Percentiles rank a stretch among this genome's conserved stretches.
These are phyloP conservation scores for Lodderomyces margitis DNA, from an alignment of 1,139 yeast genomes.

Conservation along the genomic window DNA sequence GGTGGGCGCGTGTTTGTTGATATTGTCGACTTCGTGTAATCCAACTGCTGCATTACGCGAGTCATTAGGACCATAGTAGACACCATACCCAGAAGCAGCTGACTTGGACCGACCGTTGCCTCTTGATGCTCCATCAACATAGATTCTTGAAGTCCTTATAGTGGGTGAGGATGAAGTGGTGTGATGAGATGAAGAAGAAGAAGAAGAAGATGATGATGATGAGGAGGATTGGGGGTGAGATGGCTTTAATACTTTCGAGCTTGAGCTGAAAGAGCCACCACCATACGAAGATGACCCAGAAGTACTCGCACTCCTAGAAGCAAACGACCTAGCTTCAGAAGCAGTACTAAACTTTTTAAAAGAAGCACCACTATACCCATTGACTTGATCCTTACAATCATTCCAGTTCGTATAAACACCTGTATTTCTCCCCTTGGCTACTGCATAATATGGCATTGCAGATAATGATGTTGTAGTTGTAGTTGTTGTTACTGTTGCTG, in stretches of 20 bases:
- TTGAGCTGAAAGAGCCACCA: slow-evolving; percentile 1
- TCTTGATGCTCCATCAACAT: slow-evolving; percentile 72
- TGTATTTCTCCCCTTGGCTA: slow-evolving; percentile 48
- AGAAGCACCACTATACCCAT: slow-evolving; percentile 53
- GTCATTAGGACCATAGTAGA: slow-evolving; percentile 60
- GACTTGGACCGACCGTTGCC: slow-evolving; percentile 48
- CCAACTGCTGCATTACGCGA: slow-evolving; percentile 54
- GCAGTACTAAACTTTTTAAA: slow-evolving; percentile 51
- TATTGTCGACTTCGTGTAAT: slow-evolving; percentile 28
- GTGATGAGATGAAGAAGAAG: background rate
- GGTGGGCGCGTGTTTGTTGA: slow-evolving; percentile 43
- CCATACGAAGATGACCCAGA: too few relatives aligned
- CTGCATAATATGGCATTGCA: slow-evolving; percentile 51
- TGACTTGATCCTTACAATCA: slow-evolving; percentile 43
- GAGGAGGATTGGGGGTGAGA: background rate
- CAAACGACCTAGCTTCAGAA: slow-evolving; percentile 40
- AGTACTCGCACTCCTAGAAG: slow-evolving; percentile 5
- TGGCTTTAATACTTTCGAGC: slow-evolving; percentile 5
- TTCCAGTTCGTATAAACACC: slow-evolving; percentile 60
- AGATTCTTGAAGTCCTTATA: slow-evolving; percentile 26
- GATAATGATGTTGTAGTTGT: too few relatives aligned
- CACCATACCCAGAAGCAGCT: slow-evolving; percentile 67
- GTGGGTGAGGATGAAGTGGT: background rate
- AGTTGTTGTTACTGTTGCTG: too few relatives aligned
- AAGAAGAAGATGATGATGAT: background rate